Conservation (phyloP, 2,329 filamentous ascomycete genomes). For the Colletotrichum noveboracense region DNA sequence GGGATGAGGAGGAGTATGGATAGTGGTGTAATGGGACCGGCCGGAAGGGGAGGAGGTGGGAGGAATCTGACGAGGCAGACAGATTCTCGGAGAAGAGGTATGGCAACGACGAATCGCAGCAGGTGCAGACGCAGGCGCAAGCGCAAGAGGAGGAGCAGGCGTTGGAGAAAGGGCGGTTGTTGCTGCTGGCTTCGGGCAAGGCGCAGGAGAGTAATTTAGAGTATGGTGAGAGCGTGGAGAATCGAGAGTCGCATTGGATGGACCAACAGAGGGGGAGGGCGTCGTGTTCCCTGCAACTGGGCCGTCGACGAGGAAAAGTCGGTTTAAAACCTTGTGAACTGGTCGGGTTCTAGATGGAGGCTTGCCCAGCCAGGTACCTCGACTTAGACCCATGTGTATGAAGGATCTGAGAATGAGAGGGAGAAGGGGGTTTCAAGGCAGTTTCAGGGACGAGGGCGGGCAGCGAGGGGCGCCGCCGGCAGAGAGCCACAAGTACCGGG, state of each 20-base stretch:
- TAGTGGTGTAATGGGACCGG: constrained; percentile 18
- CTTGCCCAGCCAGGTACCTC: constrained; percentile 14
- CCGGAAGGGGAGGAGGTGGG: background rate
- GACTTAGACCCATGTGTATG: constrained; percentile 19
- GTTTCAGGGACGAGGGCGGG: constrained; percentile 16
- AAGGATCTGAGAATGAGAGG: constrained; percentile 18
- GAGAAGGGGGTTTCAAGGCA: constrained; percentile 19
- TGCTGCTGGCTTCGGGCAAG: constrained; percentile 5
- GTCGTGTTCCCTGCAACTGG: constrained; percentile 18
- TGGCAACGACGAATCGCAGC: background rate
- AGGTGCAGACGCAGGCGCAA: background rate
- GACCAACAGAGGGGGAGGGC: constrained; percentile 15
- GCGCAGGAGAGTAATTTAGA: constrained; percentile 19
- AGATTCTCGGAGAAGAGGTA: background rate
- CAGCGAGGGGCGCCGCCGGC: constrained; percentile 3
- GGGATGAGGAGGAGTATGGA: background rate
- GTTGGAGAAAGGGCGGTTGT: background rate
- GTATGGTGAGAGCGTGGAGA: constrained; percentile 20
- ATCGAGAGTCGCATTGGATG: constrained; percentile 15
- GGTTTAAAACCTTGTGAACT: constrained; percentile 32
- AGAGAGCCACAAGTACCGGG: constrained; percentile 1
- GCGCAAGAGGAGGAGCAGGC: background rate
- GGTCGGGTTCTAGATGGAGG: constrained; percentile 15
- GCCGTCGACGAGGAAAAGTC: constrained; percentile 37
- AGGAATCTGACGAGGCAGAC: background rate